Base-by-base conservation (phyloP, 306 rosid genomes). In the Prunus mongolica region DNA sequence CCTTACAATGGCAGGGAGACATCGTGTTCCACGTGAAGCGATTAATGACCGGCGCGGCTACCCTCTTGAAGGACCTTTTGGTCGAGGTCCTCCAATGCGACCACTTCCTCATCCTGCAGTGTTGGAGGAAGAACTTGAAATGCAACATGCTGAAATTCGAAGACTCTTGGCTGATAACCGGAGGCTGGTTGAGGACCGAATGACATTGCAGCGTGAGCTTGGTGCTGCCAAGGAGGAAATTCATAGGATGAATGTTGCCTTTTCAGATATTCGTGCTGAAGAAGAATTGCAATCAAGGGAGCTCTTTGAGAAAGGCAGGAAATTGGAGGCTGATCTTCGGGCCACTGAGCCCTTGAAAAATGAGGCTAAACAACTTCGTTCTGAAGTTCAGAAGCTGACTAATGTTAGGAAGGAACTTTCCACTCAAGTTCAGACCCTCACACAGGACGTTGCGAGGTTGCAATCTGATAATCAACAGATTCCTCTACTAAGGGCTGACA, bases 81-180 rank as follows among this genome's bases (percentile, higher is more conserved):
- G 79, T 18, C 91, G 93, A 1, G 88, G 80, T 12, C 96, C 88
- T 52, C 90, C 88, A 11, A 66, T 89, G 80, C 88, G 90, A 7
- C 82, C 86, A 0, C 87, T 68, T 70, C 93, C 95, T 68, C 96
- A 91, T 67, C 96, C 96, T 2, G 87, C 88, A 38, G n/a, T 93
- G 27, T 71, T 93, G 87, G 95, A 93, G 86, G 96, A 93, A 61
- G 96, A 93, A 51, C 89, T 91, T 63, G 96, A 91, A 73, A 69
- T 89, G 50, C 96, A 88, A 83, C 89, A 67, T 24, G 83, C 80
- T 1, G 98, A 93, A 75, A 86, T 91, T 54, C 82, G 84, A 74
- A 83, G 93, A 86, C 74, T 93, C 4, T 65, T 86, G 67, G 84
- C 83, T 0, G 98, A 93, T 74, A 91, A 91, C 60, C 81, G 87